Evolutionary conservation across 1,139 yeast genomes (phyloP).

Genomic region (Saccharomycopsis hybrid): DNA sequence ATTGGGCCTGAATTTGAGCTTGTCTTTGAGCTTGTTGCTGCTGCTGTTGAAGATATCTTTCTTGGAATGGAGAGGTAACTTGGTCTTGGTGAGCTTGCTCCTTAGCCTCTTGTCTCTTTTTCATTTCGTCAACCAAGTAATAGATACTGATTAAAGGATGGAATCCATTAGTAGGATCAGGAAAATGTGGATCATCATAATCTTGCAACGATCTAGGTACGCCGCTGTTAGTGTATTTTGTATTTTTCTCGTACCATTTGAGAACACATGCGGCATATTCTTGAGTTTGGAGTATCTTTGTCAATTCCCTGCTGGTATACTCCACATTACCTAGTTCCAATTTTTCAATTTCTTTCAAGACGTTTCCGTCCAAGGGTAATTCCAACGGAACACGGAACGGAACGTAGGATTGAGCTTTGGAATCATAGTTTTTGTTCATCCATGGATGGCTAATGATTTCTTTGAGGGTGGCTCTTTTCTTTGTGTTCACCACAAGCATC

Average conservation of each 20-base stretch:
- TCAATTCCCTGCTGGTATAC: conserved; percentile 34
- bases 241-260: conserved; percentile 48
- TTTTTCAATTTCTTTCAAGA: not conserved
- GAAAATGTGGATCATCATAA: conserved; percentile 30
- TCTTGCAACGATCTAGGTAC: conserved; percentile 19
- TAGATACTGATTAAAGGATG: conserved; percentile 88
- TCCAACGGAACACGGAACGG: conserved; percentile 73
- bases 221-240: conserved; percentile 15
- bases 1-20: not conserved
- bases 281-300: conserved; percentile 53
- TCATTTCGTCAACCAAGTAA: conserved; percentile 78
- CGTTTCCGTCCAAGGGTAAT: conserved; percentile 30
- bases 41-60: conserved; percentile 17
- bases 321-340: conserved; percentile 33
- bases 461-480: conserved; percentile 66
- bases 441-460: conserved; percentile 90
- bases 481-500: conserved; percentile 89
- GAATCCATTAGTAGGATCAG: conserved; percentile 82
- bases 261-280: conserved; percentile 62
- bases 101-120: conserved; percentile 40
- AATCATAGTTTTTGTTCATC: conserved; percentile 88
- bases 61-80: conserved; percentile 19
- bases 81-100: conserved; percentile 20
- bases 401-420: conserved; percentile 60
- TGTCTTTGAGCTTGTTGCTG: conserved; percentile 15